A percentile compares a stretch with the other conserved stretches of the same genome.
phyloP scores from a whole-genome alignment of 352 stramenopile species.

The Peronospora farinosa region DNA sequence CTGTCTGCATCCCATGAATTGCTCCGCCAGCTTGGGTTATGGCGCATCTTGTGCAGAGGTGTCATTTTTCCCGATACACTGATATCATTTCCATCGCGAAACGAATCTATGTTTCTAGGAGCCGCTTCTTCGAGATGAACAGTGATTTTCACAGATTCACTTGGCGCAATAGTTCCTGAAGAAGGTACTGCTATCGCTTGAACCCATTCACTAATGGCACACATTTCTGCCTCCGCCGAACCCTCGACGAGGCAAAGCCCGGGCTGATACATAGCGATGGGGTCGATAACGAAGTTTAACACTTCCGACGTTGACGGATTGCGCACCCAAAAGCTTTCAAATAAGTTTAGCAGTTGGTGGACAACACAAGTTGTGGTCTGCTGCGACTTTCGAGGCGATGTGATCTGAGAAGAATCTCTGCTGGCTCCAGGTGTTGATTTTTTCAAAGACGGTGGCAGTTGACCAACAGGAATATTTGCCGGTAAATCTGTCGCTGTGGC shows the following conservation, averaged over 20 bases:
- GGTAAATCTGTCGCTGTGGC: slow-evolving; percentile 53
- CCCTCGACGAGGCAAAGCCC: slow-evolving; percentile 67
- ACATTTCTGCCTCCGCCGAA: slow-evolving; percentile 46
- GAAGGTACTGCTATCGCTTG: slow-evolving; percentile 65
- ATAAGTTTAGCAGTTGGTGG: slow-evolving; percentile 60
- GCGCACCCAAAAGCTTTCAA: slow-evolving; percentile 75
- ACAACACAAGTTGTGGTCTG: slow-evolving; percentile 27
- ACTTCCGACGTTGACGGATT: slow-evolving; percentile 64
- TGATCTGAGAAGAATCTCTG: slow-evolving; percentile 31
- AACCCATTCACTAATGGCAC: slow-evolving; percentile 72
- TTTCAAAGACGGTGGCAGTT: slow-evolving; percentile 37
- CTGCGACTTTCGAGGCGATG: slow-evolving; percentile 18
- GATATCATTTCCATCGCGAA: slow-evolving; percentile 28
- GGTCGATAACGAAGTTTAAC: slow-evolving; percentile 71
- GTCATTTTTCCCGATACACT: slow-evolving; percentile 31
- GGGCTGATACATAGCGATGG: slow-evolving; percentile 53
- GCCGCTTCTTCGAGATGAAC: slow-evolving; percentile 69
- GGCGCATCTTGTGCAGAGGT: slow-evolving; percentile 65
- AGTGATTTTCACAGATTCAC: slow-evolving; percentile 70
- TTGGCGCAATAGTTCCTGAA: slow-evolving; percentile 59
- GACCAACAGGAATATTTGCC: slow-evolving; percentile 38
- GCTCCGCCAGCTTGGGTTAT: slow-evolving; percentile 74
- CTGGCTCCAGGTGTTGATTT: slow-evolving; percentile 35
- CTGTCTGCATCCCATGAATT: slow-evolving; percentile 76
- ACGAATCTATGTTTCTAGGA: slow-evolving; percentile 17